These are phyloP conservation scores for Cokeromyces recurvatus DNA, from an alignment of 371 early-diverging fungal species.

Conservation along the genomic window DNA sequence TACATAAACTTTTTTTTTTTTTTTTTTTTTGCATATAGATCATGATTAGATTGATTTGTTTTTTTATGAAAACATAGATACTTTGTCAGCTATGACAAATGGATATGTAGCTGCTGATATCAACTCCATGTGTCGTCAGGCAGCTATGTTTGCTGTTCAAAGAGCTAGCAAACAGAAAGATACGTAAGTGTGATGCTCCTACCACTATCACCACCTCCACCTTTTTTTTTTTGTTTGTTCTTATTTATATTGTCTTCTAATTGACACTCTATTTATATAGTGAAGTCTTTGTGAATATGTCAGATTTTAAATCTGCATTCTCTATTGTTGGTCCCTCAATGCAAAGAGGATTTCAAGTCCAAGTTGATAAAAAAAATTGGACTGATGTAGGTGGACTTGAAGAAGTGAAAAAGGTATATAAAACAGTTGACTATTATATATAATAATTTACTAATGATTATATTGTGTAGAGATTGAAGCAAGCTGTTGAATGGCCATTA, in stretches of 20 bases:
- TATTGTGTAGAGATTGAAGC: conserved; percentile 77
- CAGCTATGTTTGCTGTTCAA: conserved; percentile 66
- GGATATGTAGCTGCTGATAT: conserved; percentile 99
- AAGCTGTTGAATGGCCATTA: conserved; percentile 96
- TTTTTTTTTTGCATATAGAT: background rate
- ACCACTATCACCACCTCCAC: no score
- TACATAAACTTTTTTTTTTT: background rate
- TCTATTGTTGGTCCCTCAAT: conserved; percentile 58
- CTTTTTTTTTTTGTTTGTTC: background rate
- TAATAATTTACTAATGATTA: background rate
- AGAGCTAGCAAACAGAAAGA: conserved; percentile 17
- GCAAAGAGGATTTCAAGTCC: conserved; percentile 57
- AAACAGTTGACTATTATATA: background rate
- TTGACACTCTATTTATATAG: conserved; percentile 5
- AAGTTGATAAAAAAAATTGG: conserved; percentile 70
- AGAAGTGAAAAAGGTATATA: conserved; percentile 74
- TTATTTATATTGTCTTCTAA: background rate
- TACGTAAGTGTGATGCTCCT: background rate
- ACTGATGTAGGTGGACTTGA: conserved; percentile 93
- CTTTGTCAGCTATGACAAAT: conserved; percentile 80
- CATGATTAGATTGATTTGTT: no score
- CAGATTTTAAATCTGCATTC: conserved; percentile 65
- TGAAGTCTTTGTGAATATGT: conserved; percentile 30
- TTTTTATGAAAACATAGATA: conserved; percentile 18
- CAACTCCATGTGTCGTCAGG: conserved; percentile 85